Evolutionary conservation across 2,329 filamentous ascomycete genomes (phyloP), one percentile per base, ranked within the genome.

Genomic region (Colletotrichum viniferum): DNA sequence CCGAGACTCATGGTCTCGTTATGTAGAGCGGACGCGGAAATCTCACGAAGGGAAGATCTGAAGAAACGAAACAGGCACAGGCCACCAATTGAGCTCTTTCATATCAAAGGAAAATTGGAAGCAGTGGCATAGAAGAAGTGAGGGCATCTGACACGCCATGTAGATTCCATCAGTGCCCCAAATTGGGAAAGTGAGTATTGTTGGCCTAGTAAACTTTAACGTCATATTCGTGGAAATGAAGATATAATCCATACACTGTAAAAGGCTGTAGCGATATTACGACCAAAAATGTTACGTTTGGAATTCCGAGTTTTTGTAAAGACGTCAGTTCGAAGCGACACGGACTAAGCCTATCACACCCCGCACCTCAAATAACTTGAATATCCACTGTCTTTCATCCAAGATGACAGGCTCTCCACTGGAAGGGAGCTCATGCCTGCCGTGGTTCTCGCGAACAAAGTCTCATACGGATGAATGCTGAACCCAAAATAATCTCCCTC

Each of bases 391-490:
- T 32, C 30, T 32, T 18, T 13, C 21, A 32, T 36, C 30, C 30
- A 24, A 5, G 30, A 63, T 14, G 32, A 63, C 12, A 63, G 32
- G 38, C 24, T n/a, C 13, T 63, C 30, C 13, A 36, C 30, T 14
- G n/a, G 3, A 21, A 24, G 13, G 2, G 77, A 77, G 55, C 81
- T 81, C 55, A 82, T 80, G 12, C 79, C 78, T 38, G 79, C 77
- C 58, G 82, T 82, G 6, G 81, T 80, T 77, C 84, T 83, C 64
- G 80, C 72, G 67, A 85, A 85, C n/a, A 85, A 64, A 1, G 81
- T 82, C 79, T 85, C 83, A 77, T 84, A 85, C 5, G 84, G 83
- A 58, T 85, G 83, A 12, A 83, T 66, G 64, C 79, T 82, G 71
- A 77, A 78, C 36, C 82, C 83, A 66, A 81, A 82, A 77, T 84